phyloP scores from a whole-genome alignment of 192 early-diverging fungal species.

The Entomortierella parvispora region DNA sequence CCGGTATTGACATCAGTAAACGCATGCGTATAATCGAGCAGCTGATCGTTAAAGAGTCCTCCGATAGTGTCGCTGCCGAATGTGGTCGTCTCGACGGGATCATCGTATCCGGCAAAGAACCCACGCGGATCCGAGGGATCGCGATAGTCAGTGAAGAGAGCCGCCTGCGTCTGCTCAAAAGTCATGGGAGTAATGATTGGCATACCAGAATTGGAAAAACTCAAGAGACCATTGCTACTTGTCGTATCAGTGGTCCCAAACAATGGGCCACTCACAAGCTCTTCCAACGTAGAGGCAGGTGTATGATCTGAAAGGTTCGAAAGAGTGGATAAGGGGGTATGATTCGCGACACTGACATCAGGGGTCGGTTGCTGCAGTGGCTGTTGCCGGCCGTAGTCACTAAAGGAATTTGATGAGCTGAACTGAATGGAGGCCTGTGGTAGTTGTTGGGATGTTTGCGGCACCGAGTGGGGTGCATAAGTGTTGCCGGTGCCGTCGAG shows the following conservation, averaged over 20 bases:
- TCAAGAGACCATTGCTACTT: slow-evolving; percentile 6
- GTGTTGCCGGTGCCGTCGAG: slow-evolving; percentile 46
- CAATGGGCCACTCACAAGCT: slow-evolving; percentile 30
- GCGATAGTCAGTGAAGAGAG: slow-evolving; percentile 45
- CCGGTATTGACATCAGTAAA: slow-evolving; percentile 12
- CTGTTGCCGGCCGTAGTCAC: slow-evolving; percentile 1
- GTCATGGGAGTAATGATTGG: slow-evolving; percentile 14
- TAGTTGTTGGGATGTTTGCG: neutral
- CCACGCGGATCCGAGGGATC: slow-evolving; percentile 35
- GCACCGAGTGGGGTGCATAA: neutral
- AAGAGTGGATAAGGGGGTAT: slow-evolving; percentile 26
- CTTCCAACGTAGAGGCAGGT: slow-evolving; percentile 30
- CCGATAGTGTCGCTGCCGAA: slow-evolving; percentile 13
- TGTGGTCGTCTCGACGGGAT: slow-evolving; percentile 5
- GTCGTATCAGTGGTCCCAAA: slow-evolving; percentile 12
- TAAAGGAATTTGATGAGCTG: neutral
- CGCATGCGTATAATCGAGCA: slow-evolving; percentile 23
- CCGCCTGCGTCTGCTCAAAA: slow-evolving; percentile 33
- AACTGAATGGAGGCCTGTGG: neutral
- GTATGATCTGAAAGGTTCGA: slow-evolving; percentile 6
- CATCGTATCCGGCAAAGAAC: slow-evolving; percentile 28
- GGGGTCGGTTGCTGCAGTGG: neutral
- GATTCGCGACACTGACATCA: neutral
- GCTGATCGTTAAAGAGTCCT: slow-evolving; percentile 33
- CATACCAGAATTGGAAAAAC: neutral